Base-by-base conservation (phyloP, 192 early-diverging fungal genomes). In the Anaeromyces robustus region DNA sequence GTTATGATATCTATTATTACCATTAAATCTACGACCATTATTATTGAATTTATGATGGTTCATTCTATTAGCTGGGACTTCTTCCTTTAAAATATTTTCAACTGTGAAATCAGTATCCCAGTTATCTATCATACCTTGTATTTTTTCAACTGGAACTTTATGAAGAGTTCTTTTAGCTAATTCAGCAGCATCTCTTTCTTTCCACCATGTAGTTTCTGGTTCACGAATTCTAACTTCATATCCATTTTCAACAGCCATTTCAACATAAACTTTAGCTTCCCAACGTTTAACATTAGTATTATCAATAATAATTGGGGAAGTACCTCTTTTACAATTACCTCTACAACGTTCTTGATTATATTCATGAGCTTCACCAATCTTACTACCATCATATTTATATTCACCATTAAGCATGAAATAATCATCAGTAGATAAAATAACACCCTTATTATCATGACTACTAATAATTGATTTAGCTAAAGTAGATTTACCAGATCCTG, bases 261-360 rank as follows among this genome's bases (percentile, higher is more conserved):
- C 79, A 7, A 88, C 87, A 79, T 90, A 90, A 14, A 86, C 85
- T 41, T 80, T 81, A 4, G 87, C 87, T 78, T 89, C 87, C 86
- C 86, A 87, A 32, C 19, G 77, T 30, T 82, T 82, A 26, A 81
- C 80, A 80, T 85, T 52, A 7, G 89, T 89, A 80, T 89, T 89
- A 83, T 89, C 89, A 79, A 89, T 88, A 81, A 89, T 79, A 59
- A 89, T 79, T 3, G 84, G 82, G 5, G 85, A 29, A 30, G 80
- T 34, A 1, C 84, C 82, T 29, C 2, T 7, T 5, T 29, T 0
- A 77, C 88, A 80, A 18, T 86, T 84, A 4, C 19, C 22, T 11
- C 26, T n/a, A 13, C 84, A 84, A 2, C 85, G 81, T 29, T 80
- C 41, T 78, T 89, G 85, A 78, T 89, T 89, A 85, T 82, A 86